Evolutionary conservation across 805 yeast species (phyloP), one percentile per base, ranked within the genome.

Genomic region (Candida sakaeoensis): DNA sequence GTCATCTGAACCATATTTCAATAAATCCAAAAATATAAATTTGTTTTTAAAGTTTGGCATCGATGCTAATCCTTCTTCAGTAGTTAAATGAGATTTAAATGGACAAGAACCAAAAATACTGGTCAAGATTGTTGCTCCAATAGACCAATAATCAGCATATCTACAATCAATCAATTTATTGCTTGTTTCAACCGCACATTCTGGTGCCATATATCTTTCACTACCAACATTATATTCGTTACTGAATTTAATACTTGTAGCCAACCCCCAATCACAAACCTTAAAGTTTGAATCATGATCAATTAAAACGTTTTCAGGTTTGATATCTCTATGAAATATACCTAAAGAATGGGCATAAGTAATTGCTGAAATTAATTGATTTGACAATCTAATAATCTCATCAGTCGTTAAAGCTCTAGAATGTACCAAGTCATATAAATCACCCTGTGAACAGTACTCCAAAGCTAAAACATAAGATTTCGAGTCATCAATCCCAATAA

Each of bases 211-310:
- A 51, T 75, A 77, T 47, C 74, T 72, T 48, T 76, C 80, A n/a
- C 80, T 75, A 26, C 82, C 82, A 27, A 77, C 76, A 48, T 61
- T 57, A 45, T 62, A 65, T 35, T 64, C 67, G 34, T 49, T 37
- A 43, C 52, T 59, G 35, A 47, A 41, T 19, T 60, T 39, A 13
- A 24, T 35, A n/a, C 54, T 49, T 2, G 82, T 76, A 16, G 85
- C 74, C 37, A 82, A 70, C 0, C 90, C 90, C 86, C 87, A 82
- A 55, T 82, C 89, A 41, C 86, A 80, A 35, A 82, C 60, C 56
- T 82, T 82, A 36, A 81, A 66, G 21, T 72, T 56, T 33, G 81
- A 80, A 37, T 67, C 59, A 3, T 58, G 57, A 47, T 72, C 73
- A 37, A 82, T 60, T 23, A 82, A 60, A 21, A 82, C 71, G 51